A percentile compares a stretch with the other conserved stretches of the same genome.
phyloP scores from a whole-genome alignment of 768 basidiomycete species.

The Phaffia tasmanica region DNA sequence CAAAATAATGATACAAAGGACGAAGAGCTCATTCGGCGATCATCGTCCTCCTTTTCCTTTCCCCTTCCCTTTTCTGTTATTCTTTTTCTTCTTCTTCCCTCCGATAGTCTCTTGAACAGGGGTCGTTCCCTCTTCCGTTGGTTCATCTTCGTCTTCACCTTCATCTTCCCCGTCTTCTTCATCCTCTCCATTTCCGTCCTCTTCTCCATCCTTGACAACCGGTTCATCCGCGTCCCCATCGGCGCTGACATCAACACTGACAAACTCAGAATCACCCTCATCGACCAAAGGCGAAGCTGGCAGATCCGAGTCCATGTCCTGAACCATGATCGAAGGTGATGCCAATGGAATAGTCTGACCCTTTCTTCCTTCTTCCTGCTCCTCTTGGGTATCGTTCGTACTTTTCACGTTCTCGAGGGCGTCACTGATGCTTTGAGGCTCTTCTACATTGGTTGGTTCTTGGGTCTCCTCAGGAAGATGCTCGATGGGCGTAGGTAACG shows the following conservation, averaged over 20 bases:
- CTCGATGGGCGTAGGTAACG: neutral
- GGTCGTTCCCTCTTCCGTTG: neutral
- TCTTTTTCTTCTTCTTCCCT: constrained; percentile 5
- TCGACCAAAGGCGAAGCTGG: neutral
- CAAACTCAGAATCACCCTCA: neutral
- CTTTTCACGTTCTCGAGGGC: neutral
- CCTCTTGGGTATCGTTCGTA: neutral
- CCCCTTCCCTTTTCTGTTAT: constrained; percentile 13
- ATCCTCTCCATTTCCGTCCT: neutral
- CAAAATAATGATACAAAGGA: neutral
- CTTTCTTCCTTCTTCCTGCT: neutral
- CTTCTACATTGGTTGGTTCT: no score
- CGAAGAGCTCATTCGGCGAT: no score
- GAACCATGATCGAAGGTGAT: no score
- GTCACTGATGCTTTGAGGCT: neutral
- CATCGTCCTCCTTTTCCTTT: constrained; percentile 2
- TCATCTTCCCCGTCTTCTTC: neutral
- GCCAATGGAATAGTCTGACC: neutral
- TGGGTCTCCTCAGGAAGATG: no score
- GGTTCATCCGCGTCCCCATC: neutral
- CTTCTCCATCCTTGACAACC: neutral
- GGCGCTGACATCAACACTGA: neutral
- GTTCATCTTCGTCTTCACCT: neutral
- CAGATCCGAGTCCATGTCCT: no score
- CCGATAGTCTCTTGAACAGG: neutral